Conservation (phyloP, 768 basidiomycete species). For the Clathrus columnatus region DNA sequence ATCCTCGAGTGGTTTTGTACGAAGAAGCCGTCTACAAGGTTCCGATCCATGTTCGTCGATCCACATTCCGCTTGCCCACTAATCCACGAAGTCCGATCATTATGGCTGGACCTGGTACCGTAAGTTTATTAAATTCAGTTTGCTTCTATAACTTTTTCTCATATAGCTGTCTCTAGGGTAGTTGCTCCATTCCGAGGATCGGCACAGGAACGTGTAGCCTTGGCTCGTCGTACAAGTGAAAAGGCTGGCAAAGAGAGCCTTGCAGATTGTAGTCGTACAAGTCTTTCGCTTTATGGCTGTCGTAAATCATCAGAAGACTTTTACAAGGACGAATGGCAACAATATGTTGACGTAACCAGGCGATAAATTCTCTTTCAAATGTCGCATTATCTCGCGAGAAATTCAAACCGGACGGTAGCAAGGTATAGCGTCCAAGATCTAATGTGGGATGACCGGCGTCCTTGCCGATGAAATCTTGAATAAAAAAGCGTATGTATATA, state of each 20-base stretch:
- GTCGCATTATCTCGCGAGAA: constrained; percentile 84
- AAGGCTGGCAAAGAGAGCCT: constrained; percentile 94
- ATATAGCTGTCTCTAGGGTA: constrained; percentile 45
- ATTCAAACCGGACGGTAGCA: constrained; percentile 82
- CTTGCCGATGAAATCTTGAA: constrained; percentile 85
- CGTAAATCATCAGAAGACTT: constrained; percentile 84
- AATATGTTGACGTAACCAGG: constrained; percentile 77
- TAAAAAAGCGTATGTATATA: constrained; percentile 95
- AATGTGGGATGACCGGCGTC: constrained; percentile 77
- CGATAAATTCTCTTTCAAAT: constrained; percentile 86
- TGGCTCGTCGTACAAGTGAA: constrained; percentile 88
- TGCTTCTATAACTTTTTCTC: constrained; percentile 11
- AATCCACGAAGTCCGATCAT: constrained; percentile 98
- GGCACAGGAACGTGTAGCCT: constrained; percentile 93
- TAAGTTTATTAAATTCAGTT: constrained; percentile 33
- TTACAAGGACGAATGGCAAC: constrained; percentile 92
- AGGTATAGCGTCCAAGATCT: constrained; percentile 99
- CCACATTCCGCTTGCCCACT: constrained; percentile 94
- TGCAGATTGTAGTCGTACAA: constrained; percentile 94
- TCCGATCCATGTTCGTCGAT: constrained; percentile 90
- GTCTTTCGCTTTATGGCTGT: constrained; percentile 94
- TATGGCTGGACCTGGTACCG: constrained; percentile 98
- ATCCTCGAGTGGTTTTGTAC: constrained; percentile 78
- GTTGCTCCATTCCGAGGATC: constrained; percentile 99
- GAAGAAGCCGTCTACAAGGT: constrained; percentile 65